phyloP scores from a whole-genome alignment of 2,329 filamentous ascomycete genomes.

The Monilinia fructigena region DNA sequence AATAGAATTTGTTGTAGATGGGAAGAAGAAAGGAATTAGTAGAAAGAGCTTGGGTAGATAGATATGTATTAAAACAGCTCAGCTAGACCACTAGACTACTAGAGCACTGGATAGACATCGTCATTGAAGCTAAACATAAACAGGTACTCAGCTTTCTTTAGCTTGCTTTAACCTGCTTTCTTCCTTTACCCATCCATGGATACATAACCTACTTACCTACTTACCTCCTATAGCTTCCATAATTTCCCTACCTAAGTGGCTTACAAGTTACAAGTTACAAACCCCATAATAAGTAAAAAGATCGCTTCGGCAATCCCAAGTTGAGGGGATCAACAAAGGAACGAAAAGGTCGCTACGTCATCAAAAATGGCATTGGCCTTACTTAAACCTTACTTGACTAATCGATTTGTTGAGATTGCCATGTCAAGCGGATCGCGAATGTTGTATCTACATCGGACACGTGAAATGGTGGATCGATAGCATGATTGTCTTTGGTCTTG shows the following conservation, averaged over 20 bases:
- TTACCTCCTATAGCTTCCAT: not conserved
- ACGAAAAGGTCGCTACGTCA: constrained; percentile 1
- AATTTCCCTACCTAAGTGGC: not conserved
- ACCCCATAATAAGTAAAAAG: too few species aligned
- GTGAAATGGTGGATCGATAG: constrained; percentile 1
- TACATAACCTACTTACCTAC: too few species aligned
- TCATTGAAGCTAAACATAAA: not conserved
- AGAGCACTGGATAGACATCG: not conserved
- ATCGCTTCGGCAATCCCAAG: too few species aligned
- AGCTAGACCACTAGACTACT: not conserved
- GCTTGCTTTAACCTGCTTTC: too few species aligned
- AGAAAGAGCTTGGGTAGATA: not conserved
- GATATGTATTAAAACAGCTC: not conserved
- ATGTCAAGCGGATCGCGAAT: not conserved
- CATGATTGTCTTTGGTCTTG: not conserved
- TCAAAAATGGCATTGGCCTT: not conserved
- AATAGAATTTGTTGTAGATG: not conserved
- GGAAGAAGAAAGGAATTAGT: not conserved
- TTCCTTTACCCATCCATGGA: too few species aligned
- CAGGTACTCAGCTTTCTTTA: not conserved
- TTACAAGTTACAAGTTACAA: too few species aligned
- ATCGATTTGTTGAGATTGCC: constrained; percentile 15
- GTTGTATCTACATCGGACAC: not conserved
- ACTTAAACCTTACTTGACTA: not conserved
- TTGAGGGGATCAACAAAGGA: not conserved